phyloP scores from a whole-genome alignment of 176 grass and related monocot genomes.

The Juncus inflexus region DNA sequence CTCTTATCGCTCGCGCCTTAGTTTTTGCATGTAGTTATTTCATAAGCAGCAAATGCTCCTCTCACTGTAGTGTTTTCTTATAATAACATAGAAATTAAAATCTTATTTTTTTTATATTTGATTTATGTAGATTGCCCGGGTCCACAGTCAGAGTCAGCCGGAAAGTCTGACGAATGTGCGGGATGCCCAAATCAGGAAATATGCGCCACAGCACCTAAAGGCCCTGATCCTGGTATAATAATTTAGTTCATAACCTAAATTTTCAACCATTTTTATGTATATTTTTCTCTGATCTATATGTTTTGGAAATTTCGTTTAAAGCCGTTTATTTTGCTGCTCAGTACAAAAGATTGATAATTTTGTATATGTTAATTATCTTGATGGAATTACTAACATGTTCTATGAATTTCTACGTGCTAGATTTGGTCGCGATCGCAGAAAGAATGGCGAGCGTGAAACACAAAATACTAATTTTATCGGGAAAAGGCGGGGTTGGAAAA shows the following conservation, averaged over 20 bases:
- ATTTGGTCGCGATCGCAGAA: constrained; percentile 71
- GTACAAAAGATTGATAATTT: no score
- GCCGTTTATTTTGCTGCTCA: no score
- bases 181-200: constrained; percentile 92
- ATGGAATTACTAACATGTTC: no score
- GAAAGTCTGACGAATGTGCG: constrained; percentile 74
- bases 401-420: constrained; percentile 28
- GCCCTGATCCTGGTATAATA: constrained; percentile 74
- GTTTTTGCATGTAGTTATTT: no score
- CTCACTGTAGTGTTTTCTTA: no score
- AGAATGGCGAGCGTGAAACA: constrained; percentile 68
- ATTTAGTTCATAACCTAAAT: background rate
- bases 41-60: no score
- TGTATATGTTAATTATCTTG: background rate
- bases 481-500: constrained; percentile 66
- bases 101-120: constrained; percentile 17
- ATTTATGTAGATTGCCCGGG: constrained; percentile 71
- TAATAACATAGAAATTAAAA: no score
- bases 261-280: constrained; percentile 14
- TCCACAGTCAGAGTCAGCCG: constrained; percentile 67
- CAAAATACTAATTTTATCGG: constrained; percentile 72
- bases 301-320: no score
- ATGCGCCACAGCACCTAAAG: constrained; percentile 80
- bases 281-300: background rate
- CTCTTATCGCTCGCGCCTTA: no score